These are phyloP conservation scores for Kwoniella europaea DNA, from an alignment of 768 basidiomycete genomes.

Conservation along the genomic window DNA sequence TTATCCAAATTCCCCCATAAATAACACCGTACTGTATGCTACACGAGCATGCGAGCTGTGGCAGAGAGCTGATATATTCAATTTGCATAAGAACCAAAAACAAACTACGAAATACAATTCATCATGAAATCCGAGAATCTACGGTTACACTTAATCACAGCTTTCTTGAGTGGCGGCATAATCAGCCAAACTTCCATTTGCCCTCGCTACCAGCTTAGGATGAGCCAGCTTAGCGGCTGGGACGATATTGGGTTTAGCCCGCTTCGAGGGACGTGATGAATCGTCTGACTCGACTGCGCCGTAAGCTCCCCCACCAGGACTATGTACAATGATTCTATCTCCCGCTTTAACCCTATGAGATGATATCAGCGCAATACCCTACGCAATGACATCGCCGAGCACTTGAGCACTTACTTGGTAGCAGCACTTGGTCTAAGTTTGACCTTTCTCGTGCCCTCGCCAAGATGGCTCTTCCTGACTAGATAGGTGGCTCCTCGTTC, in stretches of 20 bases:
- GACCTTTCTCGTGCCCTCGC: conserved; percentile 1
- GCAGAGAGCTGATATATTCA: too few relatives aligned
- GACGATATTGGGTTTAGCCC: not conserved
- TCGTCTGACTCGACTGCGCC: conserved; percentile 17
- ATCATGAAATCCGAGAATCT: not conserved
- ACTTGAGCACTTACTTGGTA: conserved; percentile 1
- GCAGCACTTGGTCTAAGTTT: conserved; percentile 15
- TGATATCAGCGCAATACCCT: not conserved
- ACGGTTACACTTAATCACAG: conserved; percentile 7
- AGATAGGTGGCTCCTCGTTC: conserved; percentile 12
- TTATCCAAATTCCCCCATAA: too few relatives aligned
- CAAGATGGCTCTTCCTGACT: conserved; percentile 7
- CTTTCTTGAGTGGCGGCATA: conserved; percentile 15
- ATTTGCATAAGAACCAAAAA: not conserved
- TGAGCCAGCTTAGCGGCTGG: conserved; percentile 14
- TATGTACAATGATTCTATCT: conserved; percentile 21
- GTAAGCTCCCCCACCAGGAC: conserved; percentile 46
- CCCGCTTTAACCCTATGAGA: not conserved
- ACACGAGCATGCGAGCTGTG: too few relatives aligned
- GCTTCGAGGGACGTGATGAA: not conserved
- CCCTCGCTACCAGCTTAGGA: conserved; percentile 12
- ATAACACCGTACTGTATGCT: too few relatives aligned
- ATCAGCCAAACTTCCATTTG: conserved; percentile 15
- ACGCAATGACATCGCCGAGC: not conserved
- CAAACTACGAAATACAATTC: not conserved